Evolutionary conservation across 2,329 filamentous ascomycete genomes (phyloP).

Genomic region (Aurifilum marmelostoma): DNA sequence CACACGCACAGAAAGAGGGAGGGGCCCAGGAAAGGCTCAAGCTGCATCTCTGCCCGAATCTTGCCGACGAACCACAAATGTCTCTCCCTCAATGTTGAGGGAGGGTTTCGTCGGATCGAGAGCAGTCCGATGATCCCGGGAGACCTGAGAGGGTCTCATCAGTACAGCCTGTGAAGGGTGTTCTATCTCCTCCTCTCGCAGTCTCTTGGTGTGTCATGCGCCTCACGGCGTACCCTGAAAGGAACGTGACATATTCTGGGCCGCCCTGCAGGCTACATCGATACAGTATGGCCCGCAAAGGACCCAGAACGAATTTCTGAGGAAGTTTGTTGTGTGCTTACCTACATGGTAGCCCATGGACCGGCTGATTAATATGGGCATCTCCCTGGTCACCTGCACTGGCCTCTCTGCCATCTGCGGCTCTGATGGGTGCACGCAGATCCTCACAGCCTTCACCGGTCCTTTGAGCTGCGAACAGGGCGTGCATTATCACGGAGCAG

Average conservation of each 20-base stretch:
- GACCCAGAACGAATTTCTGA: constrained; percentile 8
- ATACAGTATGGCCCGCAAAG: constrained; percentile 18
- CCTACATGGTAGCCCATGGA: constrained; percentile 23
- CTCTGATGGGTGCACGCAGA: constrained; percentile 13
- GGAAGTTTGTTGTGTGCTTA: constrained; percentile 20
- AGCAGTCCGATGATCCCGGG: background rate
- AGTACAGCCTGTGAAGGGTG: constrained; percentile 16
- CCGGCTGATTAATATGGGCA: constrained; percentile 13
- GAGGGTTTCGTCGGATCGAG: background rate
- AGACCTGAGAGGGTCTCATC: constrained; percentile 4
- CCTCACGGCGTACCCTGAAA: constrained; percentile 9
- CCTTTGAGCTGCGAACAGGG: constrained; percentile 27
- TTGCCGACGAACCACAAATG: background rate
- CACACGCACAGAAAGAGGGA: no score
- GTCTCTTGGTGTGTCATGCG: constrained; percentile 6
- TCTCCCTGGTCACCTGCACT: constrained; percentile 18
- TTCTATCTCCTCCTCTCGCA: background rate
- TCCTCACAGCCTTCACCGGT: constrained; percentile 24
- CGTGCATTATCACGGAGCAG: constrained; percentile 21
- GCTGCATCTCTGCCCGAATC: constrained; percentile 22
- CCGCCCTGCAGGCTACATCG: constrained; percentile 6
- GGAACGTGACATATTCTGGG: constrained; percentile 10
- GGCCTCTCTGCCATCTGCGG: constrained; percentile 13
- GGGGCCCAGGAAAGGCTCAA: background rate
- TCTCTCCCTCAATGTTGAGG: background rate